Conservation (phyloP, 441 rosid species). For the Brassica balearica region DNA sequence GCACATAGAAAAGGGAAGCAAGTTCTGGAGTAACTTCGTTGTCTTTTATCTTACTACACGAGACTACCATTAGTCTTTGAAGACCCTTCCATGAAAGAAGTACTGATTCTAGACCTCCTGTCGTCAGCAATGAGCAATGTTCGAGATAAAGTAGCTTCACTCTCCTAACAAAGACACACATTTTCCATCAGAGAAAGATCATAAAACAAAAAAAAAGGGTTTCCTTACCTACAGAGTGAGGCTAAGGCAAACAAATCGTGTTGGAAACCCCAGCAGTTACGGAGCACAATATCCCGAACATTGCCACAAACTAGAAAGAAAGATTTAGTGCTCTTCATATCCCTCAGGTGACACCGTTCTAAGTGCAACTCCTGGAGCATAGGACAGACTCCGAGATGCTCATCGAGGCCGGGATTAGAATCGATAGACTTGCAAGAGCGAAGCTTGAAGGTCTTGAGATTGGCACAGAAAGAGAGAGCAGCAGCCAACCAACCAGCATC, state of each 20-base stretch:
- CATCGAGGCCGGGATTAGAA: conserved; percentile 60
- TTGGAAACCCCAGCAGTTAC: conserved; percentile 81
- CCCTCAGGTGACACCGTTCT: conserved; percentile 69
- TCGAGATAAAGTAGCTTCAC: conserved; percentile 67
- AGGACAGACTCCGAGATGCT: conserved; percentile 69
- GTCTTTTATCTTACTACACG: conserved; percentile 75
- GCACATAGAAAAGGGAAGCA: conserved; percentile 64
- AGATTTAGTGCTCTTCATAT: conserved; percentile 58
- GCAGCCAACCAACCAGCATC: conserved; percentile 88
- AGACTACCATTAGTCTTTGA: conserved; percentile 61
- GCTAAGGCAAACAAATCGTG: conserved; percentile 68
- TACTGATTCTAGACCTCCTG: conserved; percentile 68
- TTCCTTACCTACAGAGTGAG: conserved; percentile 64
- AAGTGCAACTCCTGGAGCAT: conserved; percentile 72
- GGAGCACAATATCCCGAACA: conserved; percentile 67
- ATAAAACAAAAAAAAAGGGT: neutral
- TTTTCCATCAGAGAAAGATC: conserved; percentile 16
- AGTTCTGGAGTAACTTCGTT: conserved; percentile 66
- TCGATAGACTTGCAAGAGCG: conserved; percentile 64
- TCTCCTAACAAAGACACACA: conserved; percentile 54
- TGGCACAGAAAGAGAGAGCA: conserved; percentile 64
- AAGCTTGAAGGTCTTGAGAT: conserved; percentile 79
- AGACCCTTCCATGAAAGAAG: conserved; percentile 68
- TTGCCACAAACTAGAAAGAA: conserved; percentile 64
- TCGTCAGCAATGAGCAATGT: conserved; percentile 77